Percentiles rank a stretch among this genome's conserved stretches.
These are phyloP conservation scores for Candida schatavii DNA, from an alignment of 805 yeast species.

Conservation along the genomic window DNA sequence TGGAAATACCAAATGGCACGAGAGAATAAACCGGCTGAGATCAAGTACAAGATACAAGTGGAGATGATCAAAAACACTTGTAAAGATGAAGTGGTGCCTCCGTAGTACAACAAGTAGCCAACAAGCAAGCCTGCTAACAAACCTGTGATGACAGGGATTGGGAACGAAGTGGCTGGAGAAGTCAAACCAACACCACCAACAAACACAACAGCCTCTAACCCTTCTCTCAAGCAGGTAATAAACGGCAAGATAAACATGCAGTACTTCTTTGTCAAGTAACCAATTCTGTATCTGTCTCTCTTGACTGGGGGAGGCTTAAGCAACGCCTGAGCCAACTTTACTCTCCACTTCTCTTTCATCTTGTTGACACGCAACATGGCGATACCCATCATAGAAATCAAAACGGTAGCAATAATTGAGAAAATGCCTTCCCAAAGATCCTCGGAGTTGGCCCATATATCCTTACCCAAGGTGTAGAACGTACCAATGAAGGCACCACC, in stretches of 20 bases:
- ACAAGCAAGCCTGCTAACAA: slow-evolving; percentile 71
- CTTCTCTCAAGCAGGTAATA: slow-evolving; percentile 91
- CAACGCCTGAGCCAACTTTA: slow-evolving; percentile 85
- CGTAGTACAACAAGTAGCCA: slow-evolving; percentile 73
- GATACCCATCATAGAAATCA: slow-evolving; percentile 92
- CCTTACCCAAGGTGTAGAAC: slow-evolving; percentile 74
- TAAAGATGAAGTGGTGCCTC: slow-evolving; percentile 79
- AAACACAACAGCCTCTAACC: slow-evolving; percentile 55
- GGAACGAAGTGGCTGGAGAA: slow-evolving; percentile 59
- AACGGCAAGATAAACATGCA: slow-evolving; percentile 88
- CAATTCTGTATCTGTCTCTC: slow-evolving; percentile 43
- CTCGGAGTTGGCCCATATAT: slow-evolving; percentile 84
- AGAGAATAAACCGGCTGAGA: slow-evolving; percentile 90
- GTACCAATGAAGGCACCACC: slow-evolving; percentile 96
- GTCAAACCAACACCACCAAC: slow-evolving; percentile 44
- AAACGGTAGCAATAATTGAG: slow-evolving; percentile 82
- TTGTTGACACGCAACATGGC: slow-evolving; percentile 95
- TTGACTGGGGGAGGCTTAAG: slow-evolving; percentile 53
- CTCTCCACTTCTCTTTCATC: slow-evolving; percentile 96
- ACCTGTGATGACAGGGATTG: slow-evolving; percentile 90
- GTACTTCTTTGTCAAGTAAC: slow-evolving; percentile 55
- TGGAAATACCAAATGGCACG: slow-evolving; percentile 92
- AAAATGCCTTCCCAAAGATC: slow-evolving; percentile 97
- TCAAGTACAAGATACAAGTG: slow-evolving; percentile 83
- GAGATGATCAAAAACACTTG: slow-evolving; percentile 85